Evolutionary conservation across 768 basidiomycete genomes (phyloP), one percentile per base, ranked within the genome.

Genomic region (Phylloporus sp.): DNA sequence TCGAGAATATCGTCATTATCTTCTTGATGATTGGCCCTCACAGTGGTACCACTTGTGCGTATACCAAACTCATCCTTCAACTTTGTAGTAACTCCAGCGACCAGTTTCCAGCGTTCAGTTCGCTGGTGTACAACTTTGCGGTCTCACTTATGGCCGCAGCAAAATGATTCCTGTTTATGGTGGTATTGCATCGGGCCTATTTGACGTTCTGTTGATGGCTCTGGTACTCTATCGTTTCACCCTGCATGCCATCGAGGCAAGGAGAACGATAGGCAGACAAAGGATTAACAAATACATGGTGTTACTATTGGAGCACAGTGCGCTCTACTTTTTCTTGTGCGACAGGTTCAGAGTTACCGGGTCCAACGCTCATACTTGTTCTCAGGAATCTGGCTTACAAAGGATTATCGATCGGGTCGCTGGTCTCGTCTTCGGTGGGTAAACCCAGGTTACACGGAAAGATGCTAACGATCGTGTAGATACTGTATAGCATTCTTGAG

Each of bases 311-410:
- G 38, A 48, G 15, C 40, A 59, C 36, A 59, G 29, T 40, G 23
- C 41, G 5, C 16, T 59, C 29, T 59, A 51, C 20, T 59, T 59
- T 24, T 7, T 55, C 35, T 34, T 59, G 58, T 59, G 28, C 16
- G 41, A 26, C 16, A 7, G 16, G 15, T 42, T 42, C 9, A 28
- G 1, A 23, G 15, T 12, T 24, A 5, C 23, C 5, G 20, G 6
- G 23, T 12, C 12, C 15, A 48, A 27, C 4, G 7, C 42, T 53
- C 28, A 47, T 5, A 6, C 10, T 10, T 6, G 42, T 28, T 11
- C 5, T 0, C 18, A 58, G 57, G 45, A 53, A 47, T 41, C 20
- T 58, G 26, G 6, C 31, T 4, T 29, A 42, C 29, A 45, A 35
- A 9, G 40, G 18, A 12, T 16, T 59, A 3, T 7, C 16, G 6